Evolutionary conservation across 352 stramenopile genomes (phyloP).

Genomic region (Phytophthora meadii): DNA sequence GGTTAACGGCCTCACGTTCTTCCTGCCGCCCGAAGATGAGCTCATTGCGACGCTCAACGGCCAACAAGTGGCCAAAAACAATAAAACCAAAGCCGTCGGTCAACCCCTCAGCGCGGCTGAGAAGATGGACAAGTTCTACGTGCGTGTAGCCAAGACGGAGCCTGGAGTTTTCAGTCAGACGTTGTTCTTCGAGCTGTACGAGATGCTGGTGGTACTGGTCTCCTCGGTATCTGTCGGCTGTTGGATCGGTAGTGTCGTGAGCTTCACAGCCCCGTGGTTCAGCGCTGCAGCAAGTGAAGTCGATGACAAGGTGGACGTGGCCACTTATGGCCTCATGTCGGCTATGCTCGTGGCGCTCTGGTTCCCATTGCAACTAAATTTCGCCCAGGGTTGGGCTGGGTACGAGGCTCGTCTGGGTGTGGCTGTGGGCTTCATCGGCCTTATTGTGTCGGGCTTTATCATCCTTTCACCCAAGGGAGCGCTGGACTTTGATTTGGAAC

Average conservation of each 20-base stretch:
- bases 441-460: conserved; percentile 67
- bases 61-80: conserved; percentile 20
- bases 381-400: conserved; percentile 59
- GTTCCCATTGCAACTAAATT: conserved; percentile 81
- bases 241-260: conserved; percentile 49
- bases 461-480: conserved; percentile 64
- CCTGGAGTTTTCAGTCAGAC: conserved; percentile 70
- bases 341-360: conserved; percentile 72
- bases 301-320: conserved; percentile 52
- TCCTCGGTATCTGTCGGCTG: conserved; percentile 61
- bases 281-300: neutral
- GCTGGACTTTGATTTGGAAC: conserved; percentile 77
- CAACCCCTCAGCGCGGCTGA: conserved; percentile 60
- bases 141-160: conserved; percentile 74
- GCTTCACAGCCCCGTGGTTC: conserved; percentile 41
- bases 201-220: conserved; percentile 79
- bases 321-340: conserved; percentile 70
- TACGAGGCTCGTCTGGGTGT: conserved; percentile 73
- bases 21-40: conserved; percentile 76
- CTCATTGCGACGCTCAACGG: conserved; percentile 78
- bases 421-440: conserved; percentile 57
- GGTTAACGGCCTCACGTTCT: conserved; percentile 75
- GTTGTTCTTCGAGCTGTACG: conserved; percentile 85
- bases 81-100: conserved; percentile 21
- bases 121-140: conserved; percentile 78